phyloP scores from a whole-genome alignment of 2,329 filamentous ascomycete species.

The Paramyrothecium sp. region DNA sequence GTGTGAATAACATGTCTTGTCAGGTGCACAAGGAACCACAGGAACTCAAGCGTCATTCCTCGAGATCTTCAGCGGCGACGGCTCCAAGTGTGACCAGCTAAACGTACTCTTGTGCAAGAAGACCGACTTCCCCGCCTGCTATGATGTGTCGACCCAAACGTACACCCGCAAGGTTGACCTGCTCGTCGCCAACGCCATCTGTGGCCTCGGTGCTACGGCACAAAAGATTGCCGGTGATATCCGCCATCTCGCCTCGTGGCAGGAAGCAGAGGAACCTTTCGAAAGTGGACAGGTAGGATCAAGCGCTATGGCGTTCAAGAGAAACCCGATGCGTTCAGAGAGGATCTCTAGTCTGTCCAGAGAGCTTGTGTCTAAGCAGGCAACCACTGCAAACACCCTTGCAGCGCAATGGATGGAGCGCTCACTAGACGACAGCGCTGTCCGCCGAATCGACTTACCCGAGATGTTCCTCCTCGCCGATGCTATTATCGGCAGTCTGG shows the following conservation, averaged over 20 bases:
- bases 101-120: conserved; percentile 57
- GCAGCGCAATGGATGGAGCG: conserved; percentile 49
- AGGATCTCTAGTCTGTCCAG: no score
- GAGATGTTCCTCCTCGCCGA: conserved; percentile 68
- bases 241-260: conserved; percentile 69
- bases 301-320: no score
- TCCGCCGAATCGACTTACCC: conserved; percentile 64
- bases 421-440: conserved; percentile 74
- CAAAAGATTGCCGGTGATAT: conserved; percentile 71
- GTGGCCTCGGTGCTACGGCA: conserved; percentile 75
- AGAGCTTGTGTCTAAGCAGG: conserved; percentile 39
- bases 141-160: conserved; percentile 62
- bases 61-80: conserved; percentile 43
- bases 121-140: conserved; percentile 49
- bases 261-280: conserved; percentile 85
- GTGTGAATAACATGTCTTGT: conserved; percentile 26
- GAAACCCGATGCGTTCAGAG: no score
- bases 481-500: conserved; percentile 56
- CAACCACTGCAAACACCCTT: background rate
- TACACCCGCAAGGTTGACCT: conserved; percentile 78
- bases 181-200: conserved; percentile 76
- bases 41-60: conserved; percentile 76
- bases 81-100: conserved; percentile 48
- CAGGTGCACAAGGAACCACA: conserved; percentile 65
- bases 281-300: no score